Percentiles rank a stretch among this genome's conserved stretches.
phyloP scores from a whole-genome alignment of 768 basidiomycete species.

The Lentinula edodes region DNA sequence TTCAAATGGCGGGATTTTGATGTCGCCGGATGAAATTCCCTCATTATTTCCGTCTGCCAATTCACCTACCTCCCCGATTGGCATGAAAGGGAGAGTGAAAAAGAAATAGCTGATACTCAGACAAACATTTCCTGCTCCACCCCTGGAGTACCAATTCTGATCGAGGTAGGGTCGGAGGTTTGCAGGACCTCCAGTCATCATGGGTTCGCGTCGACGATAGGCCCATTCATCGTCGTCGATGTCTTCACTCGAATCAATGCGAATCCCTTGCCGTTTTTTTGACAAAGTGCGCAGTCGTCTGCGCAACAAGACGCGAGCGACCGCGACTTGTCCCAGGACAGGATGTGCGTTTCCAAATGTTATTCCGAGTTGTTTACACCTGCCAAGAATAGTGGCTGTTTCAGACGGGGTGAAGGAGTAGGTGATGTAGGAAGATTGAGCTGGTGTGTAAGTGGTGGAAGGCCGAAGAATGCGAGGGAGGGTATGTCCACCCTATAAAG shows the following conservation, averaged over 20 bases:
- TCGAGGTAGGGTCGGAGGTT: constrained; percentile 49
- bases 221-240: constrained; percentile 50
- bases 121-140: constrained; percentile 27
- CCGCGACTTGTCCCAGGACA: constrained; percentile 45
- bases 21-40: neutral
- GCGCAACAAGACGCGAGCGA: constrained; percentile 39
- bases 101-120: constrained; percentile 28
- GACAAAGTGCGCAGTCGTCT: neutral
- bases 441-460: constrained; percentile 28
- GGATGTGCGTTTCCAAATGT: constrained; percentile 49
- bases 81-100: constrained; percentile 42
- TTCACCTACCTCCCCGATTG: constrained; percentile 23
- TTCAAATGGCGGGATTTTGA: constrained; percentile 29
- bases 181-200: constrained; percentile 42
- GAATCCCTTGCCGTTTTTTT: neutral
- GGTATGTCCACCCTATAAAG: constrained; percentile 49
- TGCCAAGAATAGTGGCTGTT: constrained; percentile 24
- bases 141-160: constrained; percentile 35
- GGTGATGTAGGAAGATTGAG: constrained; percentile 23
- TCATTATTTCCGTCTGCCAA: constrained; percentile 24
- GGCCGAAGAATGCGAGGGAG: constrained; percentile 38
- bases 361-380: constrained; percentile 34
- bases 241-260: constrained; percentile 35
- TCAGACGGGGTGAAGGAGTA: constrained; percentile 22
- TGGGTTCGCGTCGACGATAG: constrained; percentile 41